phyloP scores from a whole-genome alignment of 2,329 filamentous ascomycete genomes.

The Fusarium brachygibbosum region DNA sequence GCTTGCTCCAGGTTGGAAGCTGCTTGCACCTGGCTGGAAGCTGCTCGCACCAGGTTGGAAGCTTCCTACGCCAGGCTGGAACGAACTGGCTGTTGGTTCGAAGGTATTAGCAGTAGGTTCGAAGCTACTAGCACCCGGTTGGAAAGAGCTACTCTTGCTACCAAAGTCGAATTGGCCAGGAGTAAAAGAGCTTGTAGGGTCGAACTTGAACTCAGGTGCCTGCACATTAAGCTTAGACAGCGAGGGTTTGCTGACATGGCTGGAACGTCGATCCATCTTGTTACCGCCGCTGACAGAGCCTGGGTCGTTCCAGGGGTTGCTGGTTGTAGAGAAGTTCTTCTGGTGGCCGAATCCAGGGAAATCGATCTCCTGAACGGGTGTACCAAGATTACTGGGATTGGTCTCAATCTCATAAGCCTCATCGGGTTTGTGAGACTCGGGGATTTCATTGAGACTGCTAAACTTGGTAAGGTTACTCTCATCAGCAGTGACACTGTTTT shows the following conservation, averaged over 20 bases:
- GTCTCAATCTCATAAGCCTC: conserved; percentile 78
- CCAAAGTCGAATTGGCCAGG: conserved; percentile 44
- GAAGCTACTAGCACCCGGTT: conserved; percentile 56
- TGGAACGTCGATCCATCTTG: conserved; percentile 56
- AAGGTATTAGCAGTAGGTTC: conserved; percentile 43
- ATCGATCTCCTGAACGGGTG: conserved; percentile 68
- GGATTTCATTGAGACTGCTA: conserved; percentile 57
- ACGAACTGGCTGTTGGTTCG: conserved; percentile 54
- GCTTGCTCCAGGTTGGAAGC: conserved; percentile 23
- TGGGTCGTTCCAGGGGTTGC: conserved; percentile 74
- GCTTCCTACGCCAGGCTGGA: conserved; percentile 52
- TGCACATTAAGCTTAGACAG: conserved; percentile 87
- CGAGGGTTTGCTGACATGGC: conserved; percentile 77
- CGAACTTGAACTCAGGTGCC: conserved; percentile 90
- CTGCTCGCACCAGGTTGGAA: conserved; percentile 23
- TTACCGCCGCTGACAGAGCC: conserved; percentile 54
- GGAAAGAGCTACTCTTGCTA: conserved; percentile 58
- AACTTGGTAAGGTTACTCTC: conserved; percentile 48
- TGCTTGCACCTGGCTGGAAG: conserved; percentile 20
- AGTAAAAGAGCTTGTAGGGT: conserved; percentile 59
- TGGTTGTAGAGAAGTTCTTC: conserved; percentile 67
- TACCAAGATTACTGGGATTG: conserved; percentile 79
- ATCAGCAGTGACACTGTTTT: conserved; percentile 53
- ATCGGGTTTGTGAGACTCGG: conserved; percentile 59
- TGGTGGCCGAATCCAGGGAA: conserved; percentile 65